A percentile compares a stretch with the other conserved stretches of the same genome.
Evolutionary conservation across 2,329 filamentous ascomycete species (phyloP).

Genomic region (Leptographium procerum): DNA sequence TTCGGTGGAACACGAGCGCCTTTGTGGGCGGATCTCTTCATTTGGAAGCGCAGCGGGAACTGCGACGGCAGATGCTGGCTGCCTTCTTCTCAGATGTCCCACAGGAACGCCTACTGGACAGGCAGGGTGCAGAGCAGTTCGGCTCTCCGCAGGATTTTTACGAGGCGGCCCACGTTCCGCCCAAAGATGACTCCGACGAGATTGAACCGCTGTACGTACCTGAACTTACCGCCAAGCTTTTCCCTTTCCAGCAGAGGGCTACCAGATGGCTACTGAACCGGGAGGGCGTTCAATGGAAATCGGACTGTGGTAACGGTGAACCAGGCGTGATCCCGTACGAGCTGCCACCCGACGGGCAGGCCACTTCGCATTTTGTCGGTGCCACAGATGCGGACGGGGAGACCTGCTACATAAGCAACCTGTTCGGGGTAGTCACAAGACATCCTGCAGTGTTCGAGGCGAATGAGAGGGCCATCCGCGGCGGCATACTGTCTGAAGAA

Average conservation of each 20-base stretch:
- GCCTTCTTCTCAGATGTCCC: constrained; percentile 10
- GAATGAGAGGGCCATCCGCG: constrained; percentile 30
- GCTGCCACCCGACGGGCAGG: constrained; percentile 9
- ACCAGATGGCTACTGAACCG: constrained; percentile 58
- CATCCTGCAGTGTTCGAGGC: constrained; percentile 34
- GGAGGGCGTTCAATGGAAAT: constrained; percentile 48
- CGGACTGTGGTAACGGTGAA: background rate
- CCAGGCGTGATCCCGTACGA: constrained; percentile 17
- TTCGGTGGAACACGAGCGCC: constrained; percentile 20
- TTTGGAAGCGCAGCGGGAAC: background rate
- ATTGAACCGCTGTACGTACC: constrained; percentile 27
- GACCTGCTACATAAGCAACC: constrained; percentile 34
- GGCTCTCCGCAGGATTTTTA: constrained; percentile 52
- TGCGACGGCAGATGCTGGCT: constrained; percentile 8
- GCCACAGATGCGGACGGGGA: constrained; percentile 33
- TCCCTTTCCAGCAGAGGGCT: constrained; percentile 61
- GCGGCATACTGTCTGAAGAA: constrained; percentile 65
- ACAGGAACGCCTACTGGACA: background rate
- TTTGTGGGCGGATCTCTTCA: constrained; percentile 7
- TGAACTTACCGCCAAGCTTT: constrained; percentile 41
- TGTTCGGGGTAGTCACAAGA: constrained; percentile 47
- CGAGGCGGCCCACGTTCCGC: constrained; percentile 52
- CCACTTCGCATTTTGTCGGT: constrained; percentile 32
- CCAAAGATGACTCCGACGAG: constrained; percentile 26
- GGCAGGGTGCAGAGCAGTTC: background rate